Evolutionary conservation across 805 yeast genomes (phyloP).

Genomic region (Metschnikowia corniflorae): DNA sequence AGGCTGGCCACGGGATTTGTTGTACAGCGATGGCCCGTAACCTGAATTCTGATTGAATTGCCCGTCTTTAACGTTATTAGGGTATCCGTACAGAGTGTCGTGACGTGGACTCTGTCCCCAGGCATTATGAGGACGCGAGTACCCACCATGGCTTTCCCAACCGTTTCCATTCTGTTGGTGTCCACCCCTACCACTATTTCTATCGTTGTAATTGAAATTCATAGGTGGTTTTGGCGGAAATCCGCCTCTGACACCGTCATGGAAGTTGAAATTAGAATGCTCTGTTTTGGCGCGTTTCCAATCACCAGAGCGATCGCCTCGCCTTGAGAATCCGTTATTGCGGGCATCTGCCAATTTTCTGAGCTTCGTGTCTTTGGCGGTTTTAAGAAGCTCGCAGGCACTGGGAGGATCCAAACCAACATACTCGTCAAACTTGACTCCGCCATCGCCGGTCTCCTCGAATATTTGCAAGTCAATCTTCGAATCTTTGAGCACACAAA

Average conservation of each 20-base stretch:
- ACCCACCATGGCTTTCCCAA: neutral
- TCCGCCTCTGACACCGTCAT: slow-evolving; percentile 1
- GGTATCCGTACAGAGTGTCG: neutral
- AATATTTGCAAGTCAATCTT: slow-evolving; percentile 70
- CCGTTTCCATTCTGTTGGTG: slow-evolving; percentile 1
- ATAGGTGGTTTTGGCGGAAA: slow-evolving; percentile 1
- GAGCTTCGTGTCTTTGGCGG: slow-evolving; percentile 23
- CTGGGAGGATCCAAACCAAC: slow-evolving; percentile 61
- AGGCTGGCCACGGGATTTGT: too few species aligned
- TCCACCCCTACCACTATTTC: neutral
- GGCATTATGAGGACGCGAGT: too few species aligned
- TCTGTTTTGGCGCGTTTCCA: neutral
- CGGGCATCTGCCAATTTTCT: neutral
- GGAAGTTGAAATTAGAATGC: neutral
- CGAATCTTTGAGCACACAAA: slow-evolving; percentile 56
- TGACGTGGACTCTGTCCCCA: neutral
- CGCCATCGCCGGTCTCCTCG: slow-evolving; percentile 64
- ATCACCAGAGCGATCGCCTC: slow-evolving; percentile 1
- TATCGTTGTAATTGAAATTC: neutral
- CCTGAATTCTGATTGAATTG: neutral
- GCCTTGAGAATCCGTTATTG: neutral
- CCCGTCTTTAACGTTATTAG: neutral
- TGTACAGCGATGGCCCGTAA: neutral
- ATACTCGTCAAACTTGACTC: slow-evolving; percentile 81
- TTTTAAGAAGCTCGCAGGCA: slow-evolving; percentile 56